Base-by-base conservation (phyloP, 192 early-diverging fungal genomes). In the Coemansia sp. region DNA sequence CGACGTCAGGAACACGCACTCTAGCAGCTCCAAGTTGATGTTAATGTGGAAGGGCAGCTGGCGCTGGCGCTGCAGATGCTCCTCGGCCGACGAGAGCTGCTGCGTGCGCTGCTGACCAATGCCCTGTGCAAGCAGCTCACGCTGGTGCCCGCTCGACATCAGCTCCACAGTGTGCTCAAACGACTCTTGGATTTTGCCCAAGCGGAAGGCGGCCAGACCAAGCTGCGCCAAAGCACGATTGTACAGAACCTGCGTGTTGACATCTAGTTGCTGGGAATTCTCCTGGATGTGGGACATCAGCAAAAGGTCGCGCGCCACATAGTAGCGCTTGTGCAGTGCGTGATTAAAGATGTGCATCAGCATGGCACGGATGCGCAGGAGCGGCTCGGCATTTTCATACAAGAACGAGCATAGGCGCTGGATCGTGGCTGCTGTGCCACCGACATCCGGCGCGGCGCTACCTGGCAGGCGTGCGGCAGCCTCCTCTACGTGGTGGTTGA, bases 41-140 rank as follows among this genome's bases (percentile, higher is more conserved):
- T 96, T 95, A 91, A 98, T 95, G 84, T 99, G 97, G 92, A 98
- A 98, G 22, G 97, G 97, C 67, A 99, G 82, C 85, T 97, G 96
- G 61, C 97, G 86, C 82, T 90, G 92, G 69, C 93, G 91, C 78
- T 97, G 94, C 21, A 95, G 84, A 67, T 90, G 85, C 79, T 98
- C 97, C 66, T 94, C 90, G 69, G 95, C 95, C 0, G 92, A 87
- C 21, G 95, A 90, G 65, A 89, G 84, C 79, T 94, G 89, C 41
- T 86, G 85, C 68, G 85, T 89, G 63, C 87, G 87, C 75, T 90
- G 88, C 63, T 86, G 87, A 65, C 85, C 80, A 41, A 88, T 68
- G 55, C 92, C 93, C 78, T 98, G 96, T 1, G 95, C 95, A 52
- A 99, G 81, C 48, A 99, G 85, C 79, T 99, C 97, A 84, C 93